These are phyloP conservation scores for Verticillium isaacii DNA, from an alignment of 2,329 filamentous ascomycete species.

Conservation along the genomic window DNA sequence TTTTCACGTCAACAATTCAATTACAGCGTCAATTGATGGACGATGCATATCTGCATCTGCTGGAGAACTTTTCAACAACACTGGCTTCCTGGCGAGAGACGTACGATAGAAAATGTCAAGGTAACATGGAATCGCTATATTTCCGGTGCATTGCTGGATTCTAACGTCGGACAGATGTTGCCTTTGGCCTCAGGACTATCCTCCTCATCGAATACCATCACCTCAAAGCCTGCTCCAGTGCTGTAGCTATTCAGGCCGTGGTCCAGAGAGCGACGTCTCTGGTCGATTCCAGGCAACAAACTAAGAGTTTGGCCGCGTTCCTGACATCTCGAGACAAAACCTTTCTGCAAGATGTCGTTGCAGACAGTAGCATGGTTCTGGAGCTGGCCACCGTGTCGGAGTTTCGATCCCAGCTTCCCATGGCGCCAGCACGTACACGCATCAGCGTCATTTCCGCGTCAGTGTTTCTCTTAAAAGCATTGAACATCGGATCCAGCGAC, in stretches of 20 bases:
- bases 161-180: not conserved
- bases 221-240: constrained; percentile 13
- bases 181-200: constrained; percentile 1
- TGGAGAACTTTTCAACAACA: constrained; percentile 12
- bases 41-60: constrained; percentile 12
- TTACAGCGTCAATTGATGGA: constrained; percentile 12
- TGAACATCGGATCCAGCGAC: constrained; percentile 10
- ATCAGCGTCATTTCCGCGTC: constrained; percentile 16
- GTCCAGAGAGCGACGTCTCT: constrained; percentile 10
- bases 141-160: no score
- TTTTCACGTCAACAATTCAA: constrained; percentile 13
- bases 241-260: constrained; percentile 16
- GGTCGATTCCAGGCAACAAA: constrained; percentile 1
- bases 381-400: constrained; percentile 10
- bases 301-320: constrained; percentile 8
- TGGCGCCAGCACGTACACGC: constrained; percentile 12
- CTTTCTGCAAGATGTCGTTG: constrained; percentile 15
- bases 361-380: constrained; percentile 13
- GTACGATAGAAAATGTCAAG: not conserved
- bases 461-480: constrained; percentile 16
- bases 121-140: not conserved
- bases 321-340: constrained; percentile 13
- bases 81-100: constrained; percentile 12
- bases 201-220: constrained; percentile 16
- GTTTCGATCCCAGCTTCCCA: constrained; percentile 10